Percentiles rank a stretch among this genome's conserved stretches.
Conservation (phyloP, 2,329 filamentous ascomycete species). For the Cladosporium oxysporum region DNA sequence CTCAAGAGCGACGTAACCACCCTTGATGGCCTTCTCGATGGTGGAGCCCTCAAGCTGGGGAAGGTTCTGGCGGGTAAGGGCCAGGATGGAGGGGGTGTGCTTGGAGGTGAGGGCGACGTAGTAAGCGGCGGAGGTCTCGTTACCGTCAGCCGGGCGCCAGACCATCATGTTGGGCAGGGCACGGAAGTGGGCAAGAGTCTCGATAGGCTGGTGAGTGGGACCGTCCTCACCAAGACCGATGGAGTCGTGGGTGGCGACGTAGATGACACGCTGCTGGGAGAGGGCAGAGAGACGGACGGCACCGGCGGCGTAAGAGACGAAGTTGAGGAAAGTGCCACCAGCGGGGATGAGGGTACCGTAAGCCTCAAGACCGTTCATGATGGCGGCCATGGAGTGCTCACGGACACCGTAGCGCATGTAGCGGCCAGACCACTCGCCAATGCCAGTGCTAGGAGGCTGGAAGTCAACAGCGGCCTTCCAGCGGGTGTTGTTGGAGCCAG, state of each 20-base stretch:
- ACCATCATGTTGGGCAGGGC: constrained; percentile 99
- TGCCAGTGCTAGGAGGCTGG: constrained; percentile 81
- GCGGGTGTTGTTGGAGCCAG: constrained; percentile 96
- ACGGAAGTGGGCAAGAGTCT: constrained; percentile 97
- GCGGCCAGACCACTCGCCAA: constrained; percentile 87
- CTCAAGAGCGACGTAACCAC: constrained; percentile 89
- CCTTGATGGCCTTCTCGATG: constrained; percentile 87
- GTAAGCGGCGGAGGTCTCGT: constrained; percentile 97
- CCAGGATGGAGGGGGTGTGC: constrained; percentile 88
- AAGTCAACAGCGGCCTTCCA: constrained; percentile 98
- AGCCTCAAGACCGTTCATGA: constrained; percentile 92
- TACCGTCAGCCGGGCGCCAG: constrained; percentile 97
- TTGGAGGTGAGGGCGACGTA: constrained; percentile 90
- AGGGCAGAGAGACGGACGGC: constrained; percentile 91
- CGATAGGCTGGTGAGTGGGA: constrained; percentile 97
- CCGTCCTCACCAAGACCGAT: constrained; percentile 99
- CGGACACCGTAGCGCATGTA: constrained; percentile 92
- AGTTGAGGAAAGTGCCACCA: constrained; percentile 97
- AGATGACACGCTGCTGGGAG: constrained; percentile 87
- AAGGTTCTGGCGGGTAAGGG: constrained; percentile 95
- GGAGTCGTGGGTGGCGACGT: constrained; percentile 97
- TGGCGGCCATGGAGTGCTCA: constrained; percentile 88
- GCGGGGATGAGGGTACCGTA: constrained; percentile 96
- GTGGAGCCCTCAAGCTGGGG: constrained; percentile 94
- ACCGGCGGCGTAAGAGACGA: constrained; percentile 96